Evolutionary conservation across 352 stramenopile genomes (phyloP), one percentile per base, ranked within the genome.

Genomic region (Globisporangium cederbergense): DNA sequence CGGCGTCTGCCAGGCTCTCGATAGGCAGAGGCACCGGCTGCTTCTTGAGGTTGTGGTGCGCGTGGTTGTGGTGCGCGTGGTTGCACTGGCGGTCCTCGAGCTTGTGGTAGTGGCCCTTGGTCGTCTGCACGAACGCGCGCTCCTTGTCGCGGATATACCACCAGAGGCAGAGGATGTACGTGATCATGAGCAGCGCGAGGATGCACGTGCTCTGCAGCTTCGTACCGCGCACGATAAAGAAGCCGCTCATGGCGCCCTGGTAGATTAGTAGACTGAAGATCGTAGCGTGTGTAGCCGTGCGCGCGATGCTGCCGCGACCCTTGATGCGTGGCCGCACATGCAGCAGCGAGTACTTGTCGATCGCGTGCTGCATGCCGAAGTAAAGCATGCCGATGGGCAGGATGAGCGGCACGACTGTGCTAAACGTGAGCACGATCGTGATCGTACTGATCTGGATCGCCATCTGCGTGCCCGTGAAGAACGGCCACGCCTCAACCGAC

Each of bases 121-220:
- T 68, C 5, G 74, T 77, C 64, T 77, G 74, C 10, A 62, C 69
- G 57, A 83, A 80, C 53, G 86, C 78, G 47, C 78, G 79, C 62
- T 93, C 84, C 73, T 93, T 95, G 75, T 95, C 86, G n/a, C 78
- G 79, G 22, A 95, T 84, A 68, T 93, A 95, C 60, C 78, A 83
- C 81, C 81, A 93, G 14, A 95, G 65, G 32, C 77, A 79, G 4
- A 95, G 65, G 28, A 95, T 86, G 64, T 91, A 93, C 53, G 86
- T 93, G 52, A 77, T 76, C 83, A 95, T 91, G 59, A 95, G 76
- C 65, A 95, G 64, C 57, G 86, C 82, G 0, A 93, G 64, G 55
- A 95, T 78, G 13, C 73, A 78, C 18, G 75, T 77, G 70, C 77
- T 91, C 68, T 93, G 84, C 49, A 81, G 71, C 58, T 80, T 90